A percentile compares a stretch with the other conserved stretches of the same genome.
These are phyloP conservation scores for Calophaca sinica DNA, from an alignment of 306 rosid species.

Conservation along the genomic window DNA sequence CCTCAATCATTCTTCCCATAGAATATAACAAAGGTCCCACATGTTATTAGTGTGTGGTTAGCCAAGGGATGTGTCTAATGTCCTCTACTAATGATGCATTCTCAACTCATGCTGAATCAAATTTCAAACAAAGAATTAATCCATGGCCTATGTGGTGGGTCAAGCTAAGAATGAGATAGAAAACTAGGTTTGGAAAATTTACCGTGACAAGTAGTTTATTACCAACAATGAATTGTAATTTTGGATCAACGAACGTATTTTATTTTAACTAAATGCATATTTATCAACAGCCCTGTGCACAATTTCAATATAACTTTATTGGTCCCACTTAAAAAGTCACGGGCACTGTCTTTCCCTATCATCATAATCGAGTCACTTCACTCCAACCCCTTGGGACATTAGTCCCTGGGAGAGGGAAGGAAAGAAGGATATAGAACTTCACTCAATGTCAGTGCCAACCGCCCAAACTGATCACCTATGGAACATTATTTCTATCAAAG, in stretches of 20 bases:
- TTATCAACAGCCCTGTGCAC: too few species aligned
- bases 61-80: constrained; percentile 33
- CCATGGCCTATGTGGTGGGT: constrained; percentile 19
- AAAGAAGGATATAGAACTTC: too few species aligned
- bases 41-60: constrained; percentile 13
- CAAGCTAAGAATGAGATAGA: constrained; percentile 1
- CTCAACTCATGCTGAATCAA: constrained; percentile 3
- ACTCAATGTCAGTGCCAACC: too few species aligned
- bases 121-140: constrained; percentile 20
- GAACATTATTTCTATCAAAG: too few species aligned
- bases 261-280: too few species aligned
- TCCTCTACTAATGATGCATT: constrained; percentile 31
- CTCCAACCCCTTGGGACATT: too few species aligned
- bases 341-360: too few species aligned
- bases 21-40: constrained; percentile 46
- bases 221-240: constrained; percentile 4
- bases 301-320: too few species aligned
- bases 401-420: too few species aligned
- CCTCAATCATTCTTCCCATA: constrained; percentile 31
- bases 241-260: not conserved
- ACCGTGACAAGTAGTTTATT: constrained; percentile 4
- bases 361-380: too few species aligned
- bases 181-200: constrained; percentile 3
- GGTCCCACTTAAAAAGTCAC: too few species aligned
- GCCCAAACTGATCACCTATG: too few species aligned